Percentiles rank a stretch among this genome's conserved stretches.
Evolutionary conservation across 2,329 filamentous ascomycete genomes (phyloP).

Genomic region (Lomentospora prolificans): DNA sequence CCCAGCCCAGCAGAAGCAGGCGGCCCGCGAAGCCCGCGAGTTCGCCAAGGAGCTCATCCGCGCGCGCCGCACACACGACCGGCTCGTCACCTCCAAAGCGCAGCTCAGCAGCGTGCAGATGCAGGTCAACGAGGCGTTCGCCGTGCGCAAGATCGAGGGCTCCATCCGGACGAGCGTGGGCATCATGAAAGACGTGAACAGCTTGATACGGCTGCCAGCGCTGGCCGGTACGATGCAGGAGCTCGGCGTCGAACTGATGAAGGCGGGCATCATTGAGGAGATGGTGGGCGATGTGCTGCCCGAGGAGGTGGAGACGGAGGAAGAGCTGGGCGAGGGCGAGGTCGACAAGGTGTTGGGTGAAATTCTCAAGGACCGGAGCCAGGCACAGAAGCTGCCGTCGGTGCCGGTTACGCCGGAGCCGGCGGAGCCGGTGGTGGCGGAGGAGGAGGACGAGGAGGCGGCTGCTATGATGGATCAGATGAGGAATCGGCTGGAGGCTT

Average conservation of each 20-base stretch:
- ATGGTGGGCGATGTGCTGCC: slow-evolving; percentile 85
- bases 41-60: slow-evolving; percentile 84
- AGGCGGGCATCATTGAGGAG: slow-evolving; percentile 94
- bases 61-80: slow-evolving; percentile 62
- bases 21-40: slow-evolving; percentile 70
- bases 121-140: slow-evolving; percentile 96
- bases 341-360: slow-evolving; percentile 90
- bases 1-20: slow-evolving; percentile 68
- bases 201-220: slow-evolving; percentile 64
- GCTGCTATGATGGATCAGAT: slow-evolving; percentile 91
- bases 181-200: slow-evolving; percentile 96
- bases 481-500: slow-evolving; percentile 79
- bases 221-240: slow-evolving; percentile 84
- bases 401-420: slow-evolving; percentile 40
- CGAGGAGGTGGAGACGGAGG: slow-evolving; percentile 62
- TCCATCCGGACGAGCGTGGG: slow-evolving; percentile 77
- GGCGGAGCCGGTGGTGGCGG: slow-evolving; percentile 42
- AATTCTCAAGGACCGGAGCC: slow-evolving; percentile 70
- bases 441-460: slow-evolving; percentile 73
- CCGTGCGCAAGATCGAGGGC: slow-evolving; percentile 90
- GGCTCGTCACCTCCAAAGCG: slow-evolving; percentile 78
- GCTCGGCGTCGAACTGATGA: slow-evolving; percentile 77
- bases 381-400: slow-evolving; percentile 35
- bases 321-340: slow-evolving; percentile 67
- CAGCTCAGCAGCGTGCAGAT: slow-evolving; percentile 89